These are phyloP conservation scores for Inga oerstediana DNA, from an alignment of 306 rosid species.

Conservation along the genomic window DNA sequence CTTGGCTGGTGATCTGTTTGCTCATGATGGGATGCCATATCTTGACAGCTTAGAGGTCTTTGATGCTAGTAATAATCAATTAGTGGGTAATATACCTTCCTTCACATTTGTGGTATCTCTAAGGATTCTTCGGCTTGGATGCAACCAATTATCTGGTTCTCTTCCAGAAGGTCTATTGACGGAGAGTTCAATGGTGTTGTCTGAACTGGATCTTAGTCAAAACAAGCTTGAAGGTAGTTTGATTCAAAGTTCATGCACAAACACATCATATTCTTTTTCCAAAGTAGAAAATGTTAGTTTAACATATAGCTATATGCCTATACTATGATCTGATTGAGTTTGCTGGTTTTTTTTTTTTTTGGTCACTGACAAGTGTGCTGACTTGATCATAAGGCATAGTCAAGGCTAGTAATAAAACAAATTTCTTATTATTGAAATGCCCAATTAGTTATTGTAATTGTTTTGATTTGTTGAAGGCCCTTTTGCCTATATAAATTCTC, in stretches of 20 bases:
- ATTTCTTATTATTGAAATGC: not conserved
- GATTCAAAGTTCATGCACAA: constrained; percentile 4
- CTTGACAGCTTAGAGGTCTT: constrained; percentile 81
- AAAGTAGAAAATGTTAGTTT: constrained; percentile 9
- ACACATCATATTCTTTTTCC: constrained; percentile 14
- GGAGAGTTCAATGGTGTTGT: constrained; percentile 76
- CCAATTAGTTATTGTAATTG: not conserved
- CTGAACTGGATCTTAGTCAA: constrained; percentile 79
- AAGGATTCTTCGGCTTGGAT: constrained; percentile 60
- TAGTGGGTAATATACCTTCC: constrained; percentile 69
- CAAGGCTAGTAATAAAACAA: not conserved
- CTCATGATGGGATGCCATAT: constrained; percentile 81
- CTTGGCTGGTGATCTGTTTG: constrained; percentile 70
- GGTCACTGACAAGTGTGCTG: not conserved
- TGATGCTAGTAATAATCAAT: constrained; percentile 72
- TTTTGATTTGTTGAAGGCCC: not conserved
- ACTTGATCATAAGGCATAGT: not conserved
- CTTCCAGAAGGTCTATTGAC: constrained; percentile 66
- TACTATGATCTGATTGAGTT: constrained; percentile 1
- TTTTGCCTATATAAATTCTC: not conserved
- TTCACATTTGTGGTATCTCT: constrained; percentile 74
- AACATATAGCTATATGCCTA: not conserved
- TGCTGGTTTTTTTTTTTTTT: not conserved
- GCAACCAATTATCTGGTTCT: constrained; percentile 65
- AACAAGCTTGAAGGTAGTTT: constrained; percentile 70